Evolutionary conservation across 495 filamentous ascomycete genomes (phyloP), one percentile per base, ranked within the genome.

Genomic region (Aspergillus mulundensis): DNA sequence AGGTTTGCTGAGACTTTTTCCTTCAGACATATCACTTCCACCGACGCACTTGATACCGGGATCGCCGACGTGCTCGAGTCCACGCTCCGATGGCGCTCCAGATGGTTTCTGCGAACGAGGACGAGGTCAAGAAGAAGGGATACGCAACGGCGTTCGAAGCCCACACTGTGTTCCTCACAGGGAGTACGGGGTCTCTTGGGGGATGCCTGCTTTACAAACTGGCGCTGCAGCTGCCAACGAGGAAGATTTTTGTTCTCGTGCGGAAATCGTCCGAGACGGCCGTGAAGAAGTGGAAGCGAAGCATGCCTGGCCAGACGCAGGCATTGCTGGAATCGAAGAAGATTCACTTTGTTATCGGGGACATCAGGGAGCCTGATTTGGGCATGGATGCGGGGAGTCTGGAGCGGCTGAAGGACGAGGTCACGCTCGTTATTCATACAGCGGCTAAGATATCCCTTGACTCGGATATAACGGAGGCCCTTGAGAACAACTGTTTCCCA

Each of bases 151-250:
- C 53, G 11, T 73, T 69, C 12, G 65, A 69, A 23, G 45, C 20
- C 8, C 68, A 75, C 43, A 66, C 58, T 1, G 68, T 75, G 18
- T 68, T 75, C 20, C 60, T 75, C 11, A 73, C 70, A 0, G 72
- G 72, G 11, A 63, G 66, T 24, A 75, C 72, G 1, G 72, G 72
- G 18, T 68, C 66, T 3, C 52, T 75, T 3, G 72, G 72, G 14
- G 70, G 68, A 16, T 71, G 67, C 47, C 64, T 75, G 19, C 47
- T 74, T 8, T 72, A 73, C 53, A 75, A 75, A 45, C 38, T 74
- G 32, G 60, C 71, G 12, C 21, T 70, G 18, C 72, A 74, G 50
- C 55, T 74, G 0, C 72, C 70, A 11, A 68, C 68, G 0, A 62
- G 58, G 40, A 70, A 64, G 41, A 67, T 75, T 16, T 74, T 64